Evolutionary conservation across 768 basidiomycete genomes (phyloP).

Genomic region (Agaricus bisporus): DNA sequence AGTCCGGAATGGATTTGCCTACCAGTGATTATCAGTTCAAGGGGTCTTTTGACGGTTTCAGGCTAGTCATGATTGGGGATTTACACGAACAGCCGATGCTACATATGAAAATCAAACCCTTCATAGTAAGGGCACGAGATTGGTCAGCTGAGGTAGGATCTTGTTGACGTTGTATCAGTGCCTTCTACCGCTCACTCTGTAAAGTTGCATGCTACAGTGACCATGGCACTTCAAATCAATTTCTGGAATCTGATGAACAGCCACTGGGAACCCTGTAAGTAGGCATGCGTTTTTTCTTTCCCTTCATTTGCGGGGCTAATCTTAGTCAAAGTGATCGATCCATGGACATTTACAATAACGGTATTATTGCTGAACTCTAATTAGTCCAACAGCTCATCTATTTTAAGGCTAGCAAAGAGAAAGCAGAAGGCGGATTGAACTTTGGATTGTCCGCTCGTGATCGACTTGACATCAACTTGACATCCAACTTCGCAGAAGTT

Average conservation of each 20-base stretch:
- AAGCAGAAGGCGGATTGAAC: constrained; percentile 42
- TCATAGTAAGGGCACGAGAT: constrained; percentile 77
- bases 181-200: background rate
- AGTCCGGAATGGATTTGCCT: background rate
- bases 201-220: constrained; percentile 80
- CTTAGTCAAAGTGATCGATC: constrained; percentile 74
- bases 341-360: constrained; percentile 81
- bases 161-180: background rate
- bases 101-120: constrained; percentile 82
- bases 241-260: constrained; percentile 98
- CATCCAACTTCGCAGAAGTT: constrained; percentile 85
- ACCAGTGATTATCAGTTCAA: constrained; percentile 50
- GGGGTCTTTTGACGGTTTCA: constrained; percentile 85
- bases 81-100: constrained; percentile 92
- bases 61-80: constrained; percentile 91
- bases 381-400: background rate
- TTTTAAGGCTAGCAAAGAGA: constrained; percentile 50
- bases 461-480: constrained; percentile 86
- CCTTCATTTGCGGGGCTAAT: background rate
- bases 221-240: constrained; percentile 75
- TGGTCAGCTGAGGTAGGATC: constrained; percentile 84
- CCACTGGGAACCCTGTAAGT: constrained; percentile 91
- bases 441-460: constrained; percentile 69
- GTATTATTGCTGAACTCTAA: constrained; percentile 29
- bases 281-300: background rate